A percentile compares a stretch with the other conserved stretches of the same genome.
Evolutionary conservation across 2,329 filamentous ascomycete genomes (phyloP).

Genomic region (Malbranchea zuffiana): DNA sequence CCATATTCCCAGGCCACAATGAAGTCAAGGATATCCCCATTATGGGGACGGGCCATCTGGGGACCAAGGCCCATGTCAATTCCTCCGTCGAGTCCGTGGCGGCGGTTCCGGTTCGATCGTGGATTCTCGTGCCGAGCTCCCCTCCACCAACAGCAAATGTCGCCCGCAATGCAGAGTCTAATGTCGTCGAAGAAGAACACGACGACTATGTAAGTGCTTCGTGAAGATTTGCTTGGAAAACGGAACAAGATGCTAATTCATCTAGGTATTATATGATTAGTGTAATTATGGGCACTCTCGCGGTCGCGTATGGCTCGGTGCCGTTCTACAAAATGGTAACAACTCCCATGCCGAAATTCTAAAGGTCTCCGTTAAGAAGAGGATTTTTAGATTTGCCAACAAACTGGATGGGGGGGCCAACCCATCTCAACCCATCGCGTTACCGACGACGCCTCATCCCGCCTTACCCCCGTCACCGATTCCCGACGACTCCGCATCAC

Average conservation of each 20-base stretch:
- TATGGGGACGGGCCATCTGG: slow-evolving; percentile 5
- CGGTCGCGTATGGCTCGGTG: slow-evolving; percentile 54
- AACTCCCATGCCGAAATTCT: background rate
- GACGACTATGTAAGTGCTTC: slow-evolving; percentile 39
- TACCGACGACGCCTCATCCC: slow-evolving; percentile 57
- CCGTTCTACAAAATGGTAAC: slow-evolving; percentile 56
- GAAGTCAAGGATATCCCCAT: slow-evolving; percentile 4
- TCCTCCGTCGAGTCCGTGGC: background rate
- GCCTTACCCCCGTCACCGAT: slow-evolving; percentile 67
- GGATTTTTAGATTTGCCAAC: slow-evolving; percentile 37
- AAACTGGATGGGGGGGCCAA: slow-evolving; percentile 73
- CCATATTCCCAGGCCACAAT: too few relatives aligned
- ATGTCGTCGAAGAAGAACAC: slow-evolving; percentile 40
- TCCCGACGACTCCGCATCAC: slow-evolving; percentile 85
- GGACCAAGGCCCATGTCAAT: background rate
- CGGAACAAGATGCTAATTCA: slow-evolving; percentile 7
- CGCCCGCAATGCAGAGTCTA: slow-evolving; percentile 13
- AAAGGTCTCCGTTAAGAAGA: background rate
- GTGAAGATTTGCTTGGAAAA: slow-evolving; percentile 4
- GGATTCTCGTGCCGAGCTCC: slow-evolving; percentile 9
- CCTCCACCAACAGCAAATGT: slow-evolving; percentile 6
- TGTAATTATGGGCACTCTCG: slow-evolving; percentile 51
- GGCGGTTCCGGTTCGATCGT: slow-evolving; percentile 4
- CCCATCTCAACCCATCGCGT: slow-evolving; percentile 70
- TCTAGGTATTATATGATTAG: slow-evolving; percentile 54